Conservation (phyloP, 2,329 filamentous ascomycete genomes). For the Didymella sp. region DNA sequence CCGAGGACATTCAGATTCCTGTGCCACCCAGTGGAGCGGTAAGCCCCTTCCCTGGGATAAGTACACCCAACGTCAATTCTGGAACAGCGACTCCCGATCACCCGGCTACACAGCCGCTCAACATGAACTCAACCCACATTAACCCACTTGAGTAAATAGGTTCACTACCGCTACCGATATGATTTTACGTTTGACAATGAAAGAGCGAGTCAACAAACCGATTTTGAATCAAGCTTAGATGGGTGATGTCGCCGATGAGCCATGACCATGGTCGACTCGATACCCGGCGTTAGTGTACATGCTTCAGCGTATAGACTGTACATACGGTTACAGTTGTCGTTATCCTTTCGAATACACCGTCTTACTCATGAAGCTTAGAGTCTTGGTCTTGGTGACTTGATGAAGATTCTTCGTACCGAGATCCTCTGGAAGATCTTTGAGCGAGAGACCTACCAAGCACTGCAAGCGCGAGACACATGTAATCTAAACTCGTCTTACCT, state of each 20-base stretch:
- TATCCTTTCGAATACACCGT: conserved; percentile 9
- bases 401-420: conserved; percentile 12
- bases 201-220: conserved; percentile 30
- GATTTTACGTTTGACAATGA: conserved; percentile 32
- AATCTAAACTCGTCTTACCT: neutral
- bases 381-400: neutral
- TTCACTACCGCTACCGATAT: conserved; percentile 25
- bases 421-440: conserved; percentile 1
- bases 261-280: neutral
- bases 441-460: conserved; percentile 1
- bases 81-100: conserved; percentile 37
- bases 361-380: neutral
- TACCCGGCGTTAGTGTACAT: conserved; percentile 2
- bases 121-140: conserved; percentile 40
- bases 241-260: conserved; percentile 15
- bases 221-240: conserved; percentile 26
- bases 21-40: conserved; percentile 66
- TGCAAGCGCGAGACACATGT: conserved; percentile 5
- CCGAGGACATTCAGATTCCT: conserved; percentile 81
- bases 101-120: conserved; percentile 30
- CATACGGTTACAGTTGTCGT: conserved; percentile 10
- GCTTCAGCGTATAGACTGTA: conserved; percentile 10
- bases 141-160: conserved; percentile 39
- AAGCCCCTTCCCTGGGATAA: conserved; percentile 53
- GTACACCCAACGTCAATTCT: conserved; percentile 44